Evolutionary conservation across 306 rosid species (phyloP), one percentile per base, ranked within the genome.

Genomic region (Cyclanthera cordifolia): DNA sequence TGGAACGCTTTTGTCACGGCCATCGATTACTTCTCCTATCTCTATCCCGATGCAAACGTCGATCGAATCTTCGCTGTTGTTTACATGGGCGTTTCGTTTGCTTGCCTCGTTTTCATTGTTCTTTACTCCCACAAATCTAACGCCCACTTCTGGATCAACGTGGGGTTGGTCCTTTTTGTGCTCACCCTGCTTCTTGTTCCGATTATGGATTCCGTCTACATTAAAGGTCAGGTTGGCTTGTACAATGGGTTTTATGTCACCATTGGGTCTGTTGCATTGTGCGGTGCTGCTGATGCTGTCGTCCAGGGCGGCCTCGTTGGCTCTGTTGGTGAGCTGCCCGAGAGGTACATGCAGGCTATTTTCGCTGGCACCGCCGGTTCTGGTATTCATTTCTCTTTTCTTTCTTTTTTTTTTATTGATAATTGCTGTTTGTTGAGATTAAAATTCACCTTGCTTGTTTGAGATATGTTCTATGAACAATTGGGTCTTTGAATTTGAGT

Each of bases 1-100:
- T 92, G 98, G 98, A 92, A 89, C 77, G 90, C 88, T 14, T 92
- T 92, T 86, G 79, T 89, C 80, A 92, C 96, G 6, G 98, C 93
- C 76, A 81, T 92, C 45, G 96, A 92, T 67, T 89, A 89, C 81
- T 89, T 92, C 87, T 41, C 90, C 63, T 86, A 81, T 74, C 85
- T 92, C 54, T 92, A 92, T 72, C 98, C 96, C 0, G 86, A 85
- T 4, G 79, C 72, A 69, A 87, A 82, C 85, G 98, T 92, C 17
- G 98, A 91, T 74, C 96, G 98, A 0, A 48, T 86, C 69, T 89
- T 92, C 78, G 88, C 90, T 65, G 90, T 85, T 70, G 90, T 23
- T 9, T 89, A 85, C 78, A 84, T 84, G 90, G 34, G 82, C 4
- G 76, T 86, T 14, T 83, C 77, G 25, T 86, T 92, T 6, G 13